These are phyloP conservation scores for Yarrowia alimentaria DNA, from an alignment of 805 yeast species.

Conservation along the genomic window DNA sequence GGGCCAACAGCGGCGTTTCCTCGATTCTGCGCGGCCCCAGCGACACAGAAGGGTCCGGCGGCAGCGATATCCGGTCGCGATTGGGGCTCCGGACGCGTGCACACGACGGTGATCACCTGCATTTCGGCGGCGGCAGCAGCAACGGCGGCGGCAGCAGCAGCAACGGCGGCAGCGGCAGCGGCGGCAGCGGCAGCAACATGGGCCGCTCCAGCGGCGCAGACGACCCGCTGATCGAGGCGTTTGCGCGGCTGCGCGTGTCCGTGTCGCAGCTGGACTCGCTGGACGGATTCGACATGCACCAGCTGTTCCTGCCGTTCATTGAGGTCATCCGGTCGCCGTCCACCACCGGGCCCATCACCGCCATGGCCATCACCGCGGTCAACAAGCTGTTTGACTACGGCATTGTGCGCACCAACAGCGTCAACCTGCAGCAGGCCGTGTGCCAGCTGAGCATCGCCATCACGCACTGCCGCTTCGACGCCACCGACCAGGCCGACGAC, in stretches of 20 bases:
- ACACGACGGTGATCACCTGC: no score
- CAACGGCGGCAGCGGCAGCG: no score
- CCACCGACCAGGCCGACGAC: slow-evolving; percentile 87
- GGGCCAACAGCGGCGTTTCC: slow-evolving; percentile 77
- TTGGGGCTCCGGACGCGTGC: slow-evolving; percentile 45
- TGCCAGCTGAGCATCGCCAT: slow-evolving; percentile 70
- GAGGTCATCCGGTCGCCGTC: slow-evolving; percentile 77
- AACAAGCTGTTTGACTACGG: slow-evolving; percentile 69
- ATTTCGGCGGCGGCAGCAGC: no score
- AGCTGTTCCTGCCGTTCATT: slow-evolving; percentile 82
- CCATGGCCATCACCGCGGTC: slow-evolving; percentile 72
- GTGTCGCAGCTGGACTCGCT: slow-evolving; percentile 55
- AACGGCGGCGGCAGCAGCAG: no score
- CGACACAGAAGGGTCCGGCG: slow-evolving; percentile 4
- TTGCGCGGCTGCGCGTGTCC: slow-evolving; percentile 73
- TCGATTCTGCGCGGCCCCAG: slow-evolving; percentile 52
- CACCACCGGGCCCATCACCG: slow-evolving; percentile 83
- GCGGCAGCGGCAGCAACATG: no score
- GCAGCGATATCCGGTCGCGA: slow-evolving; percentile 42
- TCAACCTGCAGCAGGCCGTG: slow-evolving; percentile 56
- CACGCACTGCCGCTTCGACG: slow-evolving; percentile 94
- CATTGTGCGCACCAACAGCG: slow-evolving; percentile 56
- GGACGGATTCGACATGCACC: slow-evolving; percentile 62
- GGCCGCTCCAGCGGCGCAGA: slow-evolving; percentile 45
- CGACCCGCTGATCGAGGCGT: slow-evolving; percentile 72